Conservation (phyloP, 139 green algal species). For the Chlamydomonas sphaeroides region DNA sequence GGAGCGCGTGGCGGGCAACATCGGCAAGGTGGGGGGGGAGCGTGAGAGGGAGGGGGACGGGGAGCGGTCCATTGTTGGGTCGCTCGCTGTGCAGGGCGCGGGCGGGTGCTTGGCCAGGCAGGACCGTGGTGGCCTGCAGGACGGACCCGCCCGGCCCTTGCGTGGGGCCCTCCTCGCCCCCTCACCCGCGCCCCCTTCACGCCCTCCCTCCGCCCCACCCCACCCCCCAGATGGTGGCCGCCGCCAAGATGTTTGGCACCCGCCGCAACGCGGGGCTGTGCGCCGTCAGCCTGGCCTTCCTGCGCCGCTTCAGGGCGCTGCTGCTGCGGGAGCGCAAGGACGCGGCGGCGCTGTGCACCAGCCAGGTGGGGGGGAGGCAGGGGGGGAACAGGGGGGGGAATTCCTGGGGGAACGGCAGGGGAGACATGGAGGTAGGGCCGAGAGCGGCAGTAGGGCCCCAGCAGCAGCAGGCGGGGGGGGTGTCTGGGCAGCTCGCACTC, state of each 20-base stretch:
- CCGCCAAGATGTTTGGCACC: conserved; percentile 18
- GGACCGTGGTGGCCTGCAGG: background rate
- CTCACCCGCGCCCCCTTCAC: background rate
- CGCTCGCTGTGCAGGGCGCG: too few relatives aligned
- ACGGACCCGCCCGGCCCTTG: too few relatives aligned
- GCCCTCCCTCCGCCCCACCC: background rate
- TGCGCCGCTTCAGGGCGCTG: conserved; percentile 33
- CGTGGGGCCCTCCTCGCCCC: background rate
- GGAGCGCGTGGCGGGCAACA: background rate
- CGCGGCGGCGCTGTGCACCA: conserved; percentile 10
- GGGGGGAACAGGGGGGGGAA: background rate
- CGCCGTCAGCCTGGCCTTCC: conserved; percentile 31
- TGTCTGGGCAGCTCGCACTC: too few relatives aligned
- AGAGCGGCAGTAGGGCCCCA: too few relatives aligned
- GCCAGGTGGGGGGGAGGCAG: conserved; percentile 4
- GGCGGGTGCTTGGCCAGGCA: too few relatives aligned
- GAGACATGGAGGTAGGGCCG: too few relatives aligned
- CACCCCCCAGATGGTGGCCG: background rate
- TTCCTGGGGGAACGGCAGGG: background rate
- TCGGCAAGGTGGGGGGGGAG: conserved; percentile 8
- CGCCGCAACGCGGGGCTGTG: conserved; percentile 32
- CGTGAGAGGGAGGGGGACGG: too few relatives aligned
- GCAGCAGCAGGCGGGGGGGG: too few relatives aligned
- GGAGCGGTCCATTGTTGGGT: background rate
- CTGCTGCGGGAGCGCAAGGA: conserved; percentile 10